These are phyloP conservation scores for Polytolypa hystricis DNA, from an alignment of 2,329 filamentous ascomycete species.

Conservation along the genomic window DNA sequence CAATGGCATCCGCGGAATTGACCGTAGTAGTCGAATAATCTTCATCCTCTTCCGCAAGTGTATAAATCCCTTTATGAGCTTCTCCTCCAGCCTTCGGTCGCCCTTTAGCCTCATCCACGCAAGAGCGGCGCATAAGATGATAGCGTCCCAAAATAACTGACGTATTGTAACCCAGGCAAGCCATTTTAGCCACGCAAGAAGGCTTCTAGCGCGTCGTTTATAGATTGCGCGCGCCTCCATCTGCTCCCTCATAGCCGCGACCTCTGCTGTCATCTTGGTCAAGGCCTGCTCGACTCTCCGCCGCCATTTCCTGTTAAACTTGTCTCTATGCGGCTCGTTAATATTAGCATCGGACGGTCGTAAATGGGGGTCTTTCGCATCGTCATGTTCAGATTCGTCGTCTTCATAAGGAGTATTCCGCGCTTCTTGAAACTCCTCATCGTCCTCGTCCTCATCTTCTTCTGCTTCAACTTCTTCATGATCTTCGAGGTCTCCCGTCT, in stretches of 20 bases:
- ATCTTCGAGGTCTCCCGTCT: no score
- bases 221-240: constrained; percentile 67
- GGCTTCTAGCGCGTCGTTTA: constrained; percentile 51
- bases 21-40: constrained; percentile 17
- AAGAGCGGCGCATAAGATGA: constrained; percentile 35
- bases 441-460: constrained; percentile 25
- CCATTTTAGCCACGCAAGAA: constrained; percentile 62
- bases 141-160: constrained; percentile 61
- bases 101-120: constrained; percentile 33
- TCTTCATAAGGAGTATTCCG: constrained; percentile 14
- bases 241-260: constrained; percentile 85
- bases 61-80: constrained; percentile 22
- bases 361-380: constrained; percentile 18
- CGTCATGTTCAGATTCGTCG: constrained; percentile 38
- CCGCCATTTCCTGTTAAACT: constrained; percentile 54
- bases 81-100: constrained; percentile 32
- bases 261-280: constrained; percentile 80
- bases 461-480: constrained; percentile 38
- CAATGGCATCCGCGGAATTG: constrained; percentile 15
- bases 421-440: constrained; percentile 15
- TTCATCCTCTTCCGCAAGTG: constrained; percentile 23
- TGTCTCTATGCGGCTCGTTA: constrained; percentile 14
- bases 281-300: constrained; percentile 74
- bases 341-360: not conserved
- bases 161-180: constrained; percentile 57